Base-by-base conservation (phyloP, 176 grass and related monocot species). In the Echinochloa phyllopogon region DNA sequence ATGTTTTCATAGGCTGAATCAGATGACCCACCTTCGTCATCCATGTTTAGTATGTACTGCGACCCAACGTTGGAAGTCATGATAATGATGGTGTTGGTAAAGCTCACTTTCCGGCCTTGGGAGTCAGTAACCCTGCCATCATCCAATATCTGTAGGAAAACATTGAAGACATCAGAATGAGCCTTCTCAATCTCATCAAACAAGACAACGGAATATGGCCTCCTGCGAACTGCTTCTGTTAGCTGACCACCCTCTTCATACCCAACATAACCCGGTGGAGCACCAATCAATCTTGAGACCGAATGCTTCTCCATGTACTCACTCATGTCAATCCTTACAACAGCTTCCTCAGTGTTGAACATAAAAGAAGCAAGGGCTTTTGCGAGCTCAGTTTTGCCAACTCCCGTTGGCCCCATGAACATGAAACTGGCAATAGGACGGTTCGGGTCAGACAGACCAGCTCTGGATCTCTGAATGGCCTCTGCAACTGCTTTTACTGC, bases 171-270 rank as follows among this genome's bases (percentile, higher is more conserved):
- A 82, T 99, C 93, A 13, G 93, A 92, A 89, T 99, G 96, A 63
- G 96, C 96, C 78, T 99, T 99, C 84, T 99, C 96, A 51, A 99
- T 96, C 88, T 99, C 96, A 91, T 99, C 96, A 91, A 99, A 99
- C 77, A 99, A 81, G 65, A 96, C 68, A 39, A 99, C 91, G 27
- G 91, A 92, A 84, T 99, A 99, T 43, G 93, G 93, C 70, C 96
- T 87, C 62, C 93, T 85, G 39, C 93, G 89, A 86, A 99, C 87
- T 68, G 91, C 91, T 82, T 99, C 96, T 36, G 93, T 92, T 21
- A 99, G 84, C 65, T 99, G 96, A 29, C 96, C 96, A n/a, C 96
- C 96, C 78, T 99, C 96, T 87, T 99, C 96, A 12, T 96, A 99
- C 11, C 96, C 96, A 57, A 99, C 96, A 84, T 99, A 99, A 73